These are phyloP conservation scores for Paramecium sonneborni DNA, from an alignment of 73 alveolate species.

Conservation along the genomic window DNA sequence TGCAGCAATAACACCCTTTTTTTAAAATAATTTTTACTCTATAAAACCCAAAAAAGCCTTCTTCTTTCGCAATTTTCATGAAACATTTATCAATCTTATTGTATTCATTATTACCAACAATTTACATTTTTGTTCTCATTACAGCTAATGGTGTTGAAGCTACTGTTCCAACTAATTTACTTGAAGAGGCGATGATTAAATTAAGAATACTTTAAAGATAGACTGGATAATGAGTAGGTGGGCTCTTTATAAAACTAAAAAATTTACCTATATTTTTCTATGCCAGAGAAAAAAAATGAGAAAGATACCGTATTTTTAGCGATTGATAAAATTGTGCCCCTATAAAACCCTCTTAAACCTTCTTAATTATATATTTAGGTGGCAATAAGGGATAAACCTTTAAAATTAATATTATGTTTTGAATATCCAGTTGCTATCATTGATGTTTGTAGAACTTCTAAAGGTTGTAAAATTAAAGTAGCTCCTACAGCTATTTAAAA, in stretches of 20 bases:
- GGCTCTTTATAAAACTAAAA: background rate
- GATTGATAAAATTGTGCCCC: conserved; percentile 23
- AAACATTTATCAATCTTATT: background rate
- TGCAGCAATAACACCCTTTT: background rate
- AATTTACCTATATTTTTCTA: background rate
- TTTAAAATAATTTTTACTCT: background rate
- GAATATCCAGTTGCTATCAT: background rate
- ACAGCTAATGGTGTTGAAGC: conserved; percentile 48
- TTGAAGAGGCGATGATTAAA: background rate
- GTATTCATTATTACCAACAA: conserved; percentile 23
- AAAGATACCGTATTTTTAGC: background rate
- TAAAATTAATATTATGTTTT: background rate
- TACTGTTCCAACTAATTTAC: background rate
- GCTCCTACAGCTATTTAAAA: background rate
- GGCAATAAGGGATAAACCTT: background rate
- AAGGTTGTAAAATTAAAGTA: background rate
- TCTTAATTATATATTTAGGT: background rate
- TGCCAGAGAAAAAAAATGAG: conserved; percentile 27
- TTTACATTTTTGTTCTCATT: conserved; percentile 33
- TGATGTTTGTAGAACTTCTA: conserved; percentile 5
- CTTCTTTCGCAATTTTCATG: background rate
- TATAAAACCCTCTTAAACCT: conserved; percentile 24
- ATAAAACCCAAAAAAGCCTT: conserved; percentile 21
- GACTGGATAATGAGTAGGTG: background rate
- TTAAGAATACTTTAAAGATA: background rate